These are phyloP conservation scores for Trichoderma endophyticum DNA, from an alignment of 2,329 filamentous ascomycete species.

Conservation along the genomic window DNA sequence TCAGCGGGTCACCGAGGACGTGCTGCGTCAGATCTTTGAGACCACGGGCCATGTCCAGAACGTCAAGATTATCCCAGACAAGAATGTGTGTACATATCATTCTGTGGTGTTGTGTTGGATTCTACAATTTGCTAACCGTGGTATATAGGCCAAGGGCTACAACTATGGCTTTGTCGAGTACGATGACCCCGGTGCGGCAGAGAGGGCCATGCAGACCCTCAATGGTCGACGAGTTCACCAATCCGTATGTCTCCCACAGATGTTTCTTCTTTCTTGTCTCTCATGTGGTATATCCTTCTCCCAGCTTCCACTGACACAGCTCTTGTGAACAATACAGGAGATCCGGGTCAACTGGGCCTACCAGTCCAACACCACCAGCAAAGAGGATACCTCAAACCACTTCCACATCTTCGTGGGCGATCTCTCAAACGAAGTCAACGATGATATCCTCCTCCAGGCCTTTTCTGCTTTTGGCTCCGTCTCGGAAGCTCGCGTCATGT, in stretches of 20 bases:
- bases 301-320: neutral
- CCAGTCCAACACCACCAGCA: constrained; percentile 88
- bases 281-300: neutral
- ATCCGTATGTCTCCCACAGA: constrained; percentile 55
- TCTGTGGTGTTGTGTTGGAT: neutral
- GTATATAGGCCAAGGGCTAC: constrained; percentile 78
- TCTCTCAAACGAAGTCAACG: constrained; percentile 96
- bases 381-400: constrained; percentile 96
- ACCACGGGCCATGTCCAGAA: constrained; percentile 97
- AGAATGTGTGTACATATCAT: constrained; percentile 75
- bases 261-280: neutral
- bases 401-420: constrained; percentile 99
- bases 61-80: constrained; percentile 99
- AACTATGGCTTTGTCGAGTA: constrained; percentile 99
- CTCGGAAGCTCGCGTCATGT: constrained; percentile 98
- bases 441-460: constrained; percentile 87
- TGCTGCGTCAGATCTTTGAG: constrained; percentile 96
- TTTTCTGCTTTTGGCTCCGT: constrained; percentile 95
- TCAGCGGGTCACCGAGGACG: constrained; percentile 91
- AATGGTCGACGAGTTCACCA: constrained; percentile 96
- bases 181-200: constrained; percentile 92
- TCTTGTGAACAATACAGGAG: constrained; percentile 56
- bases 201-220: constrained; percentile 94
- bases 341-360: constrained; percentile 99
- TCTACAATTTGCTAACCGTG: constrained; percentile 14